Evolutionary conservation across 2,329 filamentous ascomycete genomes (phyloP).

Genomic region (Cladophialophora carrionii): DNA sequence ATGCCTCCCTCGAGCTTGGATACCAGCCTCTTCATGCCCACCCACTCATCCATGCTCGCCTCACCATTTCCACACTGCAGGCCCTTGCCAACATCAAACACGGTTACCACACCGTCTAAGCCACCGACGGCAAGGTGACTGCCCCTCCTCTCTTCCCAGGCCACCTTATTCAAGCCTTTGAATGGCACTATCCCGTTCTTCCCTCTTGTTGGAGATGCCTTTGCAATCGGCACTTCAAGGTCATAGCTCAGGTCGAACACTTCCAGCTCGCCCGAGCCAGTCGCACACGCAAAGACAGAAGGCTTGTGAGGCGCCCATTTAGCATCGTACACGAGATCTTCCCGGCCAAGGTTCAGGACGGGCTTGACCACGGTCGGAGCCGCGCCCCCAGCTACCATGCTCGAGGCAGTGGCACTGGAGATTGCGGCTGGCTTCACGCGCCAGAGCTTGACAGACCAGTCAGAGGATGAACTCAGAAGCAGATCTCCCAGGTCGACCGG

Average conservation of each 20-base stretch:
- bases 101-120: constrained; percentile 83
- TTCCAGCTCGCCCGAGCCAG: constrained; percentile 88
- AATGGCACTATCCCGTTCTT: constrained; percentile 70
- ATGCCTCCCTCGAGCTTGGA: constrained; percentile 66
- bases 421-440: constrained; percentile 68
- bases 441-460: constrained; percentile 98
- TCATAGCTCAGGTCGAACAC: constrained; percentile 94
- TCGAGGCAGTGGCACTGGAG: constrained; percentile 50
- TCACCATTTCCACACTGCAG: constrained; percentile 80
- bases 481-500: constrained; percentile 93
- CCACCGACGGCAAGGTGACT: constrained; percentile 86
- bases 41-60: constrained; percentile 86
- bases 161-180: constrained; percentile 88
- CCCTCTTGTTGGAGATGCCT: constrained; percentile 69
- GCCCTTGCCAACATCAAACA: constrained; percentile 82
- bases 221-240: constrained; percentile 86
- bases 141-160: constrained; percentile 90
- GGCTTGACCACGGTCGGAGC: constrained; percentile 64
- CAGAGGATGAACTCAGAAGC: constrained; percentile 85
- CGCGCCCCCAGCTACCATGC: constrained; percentile 41
- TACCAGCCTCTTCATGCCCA: constrained; percentile 86
- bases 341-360: constrained; percentile 84
- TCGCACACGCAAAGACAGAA: constrained; percentile 90
- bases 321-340: constrained; percentile 96
- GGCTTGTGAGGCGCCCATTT: constrained; percentile 94